Percentiles rank a stretch among this genome's conserved stretches.
Evolutionary conservation across 768 basidiomycete genomes (phyloP).

Genomic region (Xerocomus brunneocitrinus): DNA sequence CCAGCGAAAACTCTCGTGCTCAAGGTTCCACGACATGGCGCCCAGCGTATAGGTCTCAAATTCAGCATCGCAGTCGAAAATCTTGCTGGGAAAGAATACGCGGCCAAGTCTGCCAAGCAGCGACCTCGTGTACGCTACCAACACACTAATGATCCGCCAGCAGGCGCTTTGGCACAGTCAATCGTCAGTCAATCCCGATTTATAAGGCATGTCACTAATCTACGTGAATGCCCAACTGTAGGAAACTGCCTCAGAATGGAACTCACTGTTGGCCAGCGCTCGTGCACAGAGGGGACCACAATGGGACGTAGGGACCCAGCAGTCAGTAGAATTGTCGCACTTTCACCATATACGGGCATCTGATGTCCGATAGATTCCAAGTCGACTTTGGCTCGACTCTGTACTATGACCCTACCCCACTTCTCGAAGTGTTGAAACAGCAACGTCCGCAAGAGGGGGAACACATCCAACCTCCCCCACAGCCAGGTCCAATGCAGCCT

Average conservation of each 20-base stretch:
- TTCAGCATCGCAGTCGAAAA: constrained; percentile 55
- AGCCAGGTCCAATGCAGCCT: constrained; percentile 29
- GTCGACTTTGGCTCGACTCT: constrained; percentile 69
- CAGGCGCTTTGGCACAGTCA: constrained; percentile 48
- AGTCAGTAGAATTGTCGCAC: constrained; percentile 44
- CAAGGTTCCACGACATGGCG: constrained; percentile 70
- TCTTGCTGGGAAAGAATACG: constrained; percentile 45
- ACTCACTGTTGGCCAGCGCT: constrained; percentile 71
- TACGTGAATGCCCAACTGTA: constrained; percentile 9
- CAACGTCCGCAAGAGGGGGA: constrained; percentile 30
- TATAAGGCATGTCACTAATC: neutral
- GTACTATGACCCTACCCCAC: constrained; percentile 65
- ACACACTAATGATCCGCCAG: constrained; percentile 51
- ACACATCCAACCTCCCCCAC: constrained; percentile 14
- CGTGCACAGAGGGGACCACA: constrained; percentile 80
- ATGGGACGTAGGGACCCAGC: constrained; percentile 85
- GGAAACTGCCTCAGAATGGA: constrained; percentile 86
- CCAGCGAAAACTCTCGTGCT: constrained; percentile 54
- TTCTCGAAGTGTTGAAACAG: constrained; percentile 48
- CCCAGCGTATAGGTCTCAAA: constrained; percentile 65
- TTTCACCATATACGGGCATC: neutral
- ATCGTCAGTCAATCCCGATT: constrained; percentile 45
- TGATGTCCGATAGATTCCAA: constrained; percentile 50
- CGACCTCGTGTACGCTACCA: constrained; percentile 39
- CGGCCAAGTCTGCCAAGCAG: constrained; percentile 45